Evolutionary conservation across 805 yeast genomes (phyloP).

Genomic region (Monosporozyma solicola): DNA sequence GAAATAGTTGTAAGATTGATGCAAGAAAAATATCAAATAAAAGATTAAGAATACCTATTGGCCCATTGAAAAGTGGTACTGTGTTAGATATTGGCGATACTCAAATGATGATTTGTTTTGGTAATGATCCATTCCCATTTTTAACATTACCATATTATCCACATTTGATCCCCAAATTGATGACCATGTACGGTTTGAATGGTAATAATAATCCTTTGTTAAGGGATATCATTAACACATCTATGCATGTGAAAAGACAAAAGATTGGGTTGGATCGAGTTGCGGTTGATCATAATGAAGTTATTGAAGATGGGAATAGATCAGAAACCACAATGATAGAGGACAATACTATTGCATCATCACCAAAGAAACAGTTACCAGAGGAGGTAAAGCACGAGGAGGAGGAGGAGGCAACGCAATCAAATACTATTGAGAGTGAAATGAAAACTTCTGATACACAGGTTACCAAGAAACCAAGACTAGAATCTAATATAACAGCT

Average conservation of each 20-base stretch:
- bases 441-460: background rate
- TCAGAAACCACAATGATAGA: background rate
- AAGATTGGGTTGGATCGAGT: background rate
- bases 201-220: constrained; percentile 14
- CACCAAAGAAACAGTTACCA: background rate
- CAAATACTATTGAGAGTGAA: background rate
- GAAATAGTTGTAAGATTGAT: constrained; percentile 80
- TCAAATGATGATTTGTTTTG: constrained; percentile 96
- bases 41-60: background rate
- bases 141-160: constrained; percentile 36
- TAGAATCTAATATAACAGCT: background rate
- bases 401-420: background rate
- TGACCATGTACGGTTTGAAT: constrained; percentile 17
- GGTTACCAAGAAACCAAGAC: background rate
- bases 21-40: background rate
- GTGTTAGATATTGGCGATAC: constrained; percentile 91
- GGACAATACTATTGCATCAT: background rate
- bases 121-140: constrained; percentile 65
- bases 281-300: background rate
- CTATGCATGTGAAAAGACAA: constrained; percentile 7
- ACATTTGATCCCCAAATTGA: constrained; percentile 27
- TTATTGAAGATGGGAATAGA: background rate
- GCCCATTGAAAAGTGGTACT: constrained; percentile 60
- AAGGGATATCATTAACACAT: constrained; percentile 7
- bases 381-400: background rate